Evolutionary conservation across 441 rosid species (phyloP).

Genomic region (Gossypium davidsonii): DNA sequence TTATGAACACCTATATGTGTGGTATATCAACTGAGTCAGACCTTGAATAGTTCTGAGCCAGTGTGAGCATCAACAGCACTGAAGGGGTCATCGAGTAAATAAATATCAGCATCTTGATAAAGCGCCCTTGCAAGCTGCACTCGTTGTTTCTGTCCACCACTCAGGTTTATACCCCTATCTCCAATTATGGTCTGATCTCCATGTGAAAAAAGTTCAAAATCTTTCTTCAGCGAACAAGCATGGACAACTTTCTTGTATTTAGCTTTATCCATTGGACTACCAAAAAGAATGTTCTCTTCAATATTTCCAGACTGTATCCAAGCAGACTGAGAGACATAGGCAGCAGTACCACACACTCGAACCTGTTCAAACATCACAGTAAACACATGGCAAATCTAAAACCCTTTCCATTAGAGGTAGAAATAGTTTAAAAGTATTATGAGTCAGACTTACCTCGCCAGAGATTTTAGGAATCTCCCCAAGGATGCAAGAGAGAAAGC

Average conservation of each 20-base stretch:
- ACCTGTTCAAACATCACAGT: constrained; percentile 44
- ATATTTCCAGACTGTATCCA: constrained; percentile 99
- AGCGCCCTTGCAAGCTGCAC: constrained; percentile 99
- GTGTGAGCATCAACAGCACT: constrained; percentile 99
- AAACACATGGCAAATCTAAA: constrained; percentile 2
- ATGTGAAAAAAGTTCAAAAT: constrained; percentile 92
- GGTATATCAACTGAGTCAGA: constrained; percentile 25
- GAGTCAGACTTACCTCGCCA: constrained; percentile 78
- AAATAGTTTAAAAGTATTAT: constrained; percentile 12
- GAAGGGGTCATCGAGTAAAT: constrained; percentile 96
- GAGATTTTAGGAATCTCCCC: constrained; percentile 94
- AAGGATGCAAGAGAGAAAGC: constrained; percentile 96
- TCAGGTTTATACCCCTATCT: constrained; percentile 97
- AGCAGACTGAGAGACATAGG: constrained; percentile 97
- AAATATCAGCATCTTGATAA: constrained; percentile 97
- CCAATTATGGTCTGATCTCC: constrained; percentile 98
- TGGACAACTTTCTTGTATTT: constrained; percentile 85
- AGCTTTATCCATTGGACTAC: constrained; percentile 90
- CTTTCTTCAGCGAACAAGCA: constrained; percentile 92
- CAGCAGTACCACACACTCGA: constrained; percentile 84
- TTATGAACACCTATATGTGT: constrained; percentile 8
- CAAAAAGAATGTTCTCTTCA: constrained; percentile 97
- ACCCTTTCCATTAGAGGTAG: neutral
- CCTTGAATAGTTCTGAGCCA: constrained; percentile 93
- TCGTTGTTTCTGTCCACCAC: constrained; percentile 98